phyloP scores from a whole-genome alignment of 2,329 filamentous ascomycete genomes.

The Fusarium citri region DNA sequence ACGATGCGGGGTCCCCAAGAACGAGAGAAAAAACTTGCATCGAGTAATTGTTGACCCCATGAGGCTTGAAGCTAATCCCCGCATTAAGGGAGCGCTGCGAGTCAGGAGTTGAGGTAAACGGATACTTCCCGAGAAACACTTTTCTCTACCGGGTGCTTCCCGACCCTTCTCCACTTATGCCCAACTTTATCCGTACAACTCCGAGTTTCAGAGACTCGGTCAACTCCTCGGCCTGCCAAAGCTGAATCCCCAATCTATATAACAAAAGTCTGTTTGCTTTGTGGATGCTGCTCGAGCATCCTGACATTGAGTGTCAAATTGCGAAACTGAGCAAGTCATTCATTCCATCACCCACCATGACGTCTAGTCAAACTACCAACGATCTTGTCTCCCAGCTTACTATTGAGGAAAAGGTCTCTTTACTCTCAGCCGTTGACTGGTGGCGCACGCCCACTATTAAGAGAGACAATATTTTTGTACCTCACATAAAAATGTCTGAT shows the following conservation, averaged over 20 bases:
- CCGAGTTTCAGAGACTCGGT: background rate
- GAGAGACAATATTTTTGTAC: slow-evolving; percentile 2
- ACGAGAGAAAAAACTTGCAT: background rate
- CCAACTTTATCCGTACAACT: background rate
- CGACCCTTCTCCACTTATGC: background rate
- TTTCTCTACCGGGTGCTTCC: background rate
- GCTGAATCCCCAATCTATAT: background rate
- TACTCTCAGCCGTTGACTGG: slow-evolving; percentile 8
- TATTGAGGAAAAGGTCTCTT: background rate
- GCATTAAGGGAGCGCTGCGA: background rate
- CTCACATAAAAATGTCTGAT: slow-evolving; percentile 15
- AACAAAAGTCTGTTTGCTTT: background rate
- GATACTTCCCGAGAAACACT: background rate
- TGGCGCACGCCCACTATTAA: slow-evolving; percentile 11
- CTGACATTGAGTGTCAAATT: too few relatives aligned
- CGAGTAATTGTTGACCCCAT: background rate
- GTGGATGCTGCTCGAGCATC: fast-evolving
- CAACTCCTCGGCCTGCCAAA: background rate
- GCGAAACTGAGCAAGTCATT: background rate
- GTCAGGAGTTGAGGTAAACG: background rate
- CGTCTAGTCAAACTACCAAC: background rate
- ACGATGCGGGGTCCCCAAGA: background rate
- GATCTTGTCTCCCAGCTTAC: slow-evolving; percentile 5
- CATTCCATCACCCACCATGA: background rate
- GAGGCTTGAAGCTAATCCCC: background rate